Conservation (phyloP, 2,329 filamentous ascomycete species). For the Alternaria angustiovoidea region DNA sequence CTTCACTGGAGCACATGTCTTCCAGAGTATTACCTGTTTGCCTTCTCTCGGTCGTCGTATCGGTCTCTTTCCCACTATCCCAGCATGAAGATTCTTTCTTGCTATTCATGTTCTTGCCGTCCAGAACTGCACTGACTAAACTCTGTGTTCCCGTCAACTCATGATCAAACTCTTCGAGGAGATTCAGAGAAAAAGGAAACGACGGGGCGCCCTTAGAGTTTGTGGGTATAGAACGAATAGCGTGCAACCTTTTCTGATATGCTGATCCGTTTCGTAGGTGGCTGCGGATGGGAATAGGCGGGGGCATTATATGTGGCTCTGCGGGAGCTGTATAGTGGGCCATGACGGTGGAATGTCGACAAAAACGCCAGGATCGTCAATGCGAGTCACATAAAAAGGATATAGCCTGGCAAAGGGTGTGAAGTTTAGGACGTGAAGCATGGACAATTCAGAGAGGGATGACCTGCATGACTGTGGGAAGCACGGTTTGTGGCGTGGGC, state of each 20-base stretch:
- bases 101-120: neutral
- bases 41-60: neutral
- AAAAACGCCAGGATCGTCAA: neutral
- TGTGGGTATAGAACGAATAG: neutral
- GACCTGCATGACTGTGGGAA: slow-evolving; percentile 1
- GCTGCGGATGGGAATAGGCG: slow-evolving; percentile 12
- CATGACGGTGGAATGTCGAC: slow-evolving; percentile 6
- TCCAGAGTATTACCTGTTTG: neutral
- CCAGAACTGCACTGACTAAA: neutral
- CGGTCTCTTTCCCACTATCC: neutral
- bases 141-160: slow-evolving; percentile 10
- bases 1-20: neutral
- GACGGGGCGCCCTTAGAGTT: neutral
- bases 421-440: slow-evolving; percentile 3
- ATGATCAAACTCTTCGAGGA: slow-evolving; percentile 6
- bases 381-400: neutral
- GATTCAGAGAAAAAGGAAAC: neutral
- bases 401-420: slow-evolving; percentile 1
- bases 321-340: neutral
- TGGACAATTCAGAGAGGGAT: slow-evolving; percentile 1
- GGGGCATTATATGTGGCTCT: slow-evolving; percentile 12
- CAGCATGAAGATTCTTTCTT: neutral
- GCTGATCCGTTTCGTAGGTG: slow-evolving; percentile 1
- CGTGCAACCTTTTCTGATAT: neutral
- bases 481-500: neutral